These are phyloP conservation scores for Davidsoniella australis DNA, from an alignment of 2,329 filamentous ascomycete species.

Conservation along the genomic window DNA sequence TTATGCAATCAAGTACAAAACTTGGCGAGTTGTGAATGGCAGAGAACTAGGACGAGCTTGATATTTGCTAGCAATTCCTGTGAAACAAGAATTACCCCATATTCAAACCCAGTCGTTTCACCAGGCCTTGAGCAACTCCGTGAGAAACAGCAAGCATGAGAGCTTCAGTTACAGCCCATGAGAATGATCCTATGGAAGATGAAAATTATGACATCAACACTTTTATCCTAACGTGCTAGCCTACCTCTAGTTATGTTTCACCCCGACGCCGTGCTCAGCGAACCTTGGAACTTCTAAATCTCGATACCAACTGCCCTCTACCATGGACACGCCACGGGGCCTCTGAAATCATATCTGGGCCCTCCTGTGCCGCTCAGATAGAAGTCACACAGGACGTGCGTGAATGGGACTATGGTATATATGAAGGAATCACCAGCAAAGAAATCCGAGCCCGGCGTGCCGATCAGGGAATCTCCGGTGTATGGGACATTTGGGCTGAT, in stretches of 20 bases:
- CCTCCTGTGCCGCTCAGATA: slow-evolving; percentile 40
- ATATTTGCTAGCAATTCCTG: no score
- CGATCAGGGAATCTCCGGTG: slow-evolving; percentile 36
- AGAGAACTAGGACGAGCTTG: no score
- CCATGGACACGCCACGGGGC: slow-evolving; percentile 48
- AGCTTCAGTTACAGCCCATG: no score
- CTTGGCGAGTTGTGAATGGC: not conserved
- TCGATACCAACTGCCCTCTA: slow-evolving; percentile 43
- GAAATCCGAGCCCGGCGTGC: slow-evolving; percentile 45
- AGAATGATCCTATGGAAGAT: no score
- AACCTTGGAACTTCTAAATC: slow-evolving; percentile 74
- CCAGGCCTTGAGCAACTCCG: not conserved
- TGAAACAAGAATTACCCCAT: no score
- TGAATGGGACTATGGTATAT: slow-evolving; percentile 80
- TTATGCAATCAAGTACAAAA: slow-evolving; percentile 4
- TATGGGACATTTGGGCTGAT: slow-evolving; percentile 82
- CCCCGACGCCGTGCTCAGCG: slow-evolving; percentile 69
- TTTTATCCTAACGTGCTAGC: not conserved
- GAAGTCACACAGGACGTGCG: slow-evolving; percentile 56
- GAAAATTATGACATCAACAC: no score
- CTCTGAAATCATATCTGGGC: slow-evolving; percentile 19
- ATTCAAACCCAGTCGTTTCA: no score
- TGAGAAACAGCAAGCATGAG: no score
- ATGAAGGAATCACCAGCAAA: slow-evolving; percentile 61
- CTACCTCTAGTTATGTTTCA: slow-evolving; percentile 54